Conservation (phyloP, 345 rosid species). For the Boechera divaricarpa region DNA sequence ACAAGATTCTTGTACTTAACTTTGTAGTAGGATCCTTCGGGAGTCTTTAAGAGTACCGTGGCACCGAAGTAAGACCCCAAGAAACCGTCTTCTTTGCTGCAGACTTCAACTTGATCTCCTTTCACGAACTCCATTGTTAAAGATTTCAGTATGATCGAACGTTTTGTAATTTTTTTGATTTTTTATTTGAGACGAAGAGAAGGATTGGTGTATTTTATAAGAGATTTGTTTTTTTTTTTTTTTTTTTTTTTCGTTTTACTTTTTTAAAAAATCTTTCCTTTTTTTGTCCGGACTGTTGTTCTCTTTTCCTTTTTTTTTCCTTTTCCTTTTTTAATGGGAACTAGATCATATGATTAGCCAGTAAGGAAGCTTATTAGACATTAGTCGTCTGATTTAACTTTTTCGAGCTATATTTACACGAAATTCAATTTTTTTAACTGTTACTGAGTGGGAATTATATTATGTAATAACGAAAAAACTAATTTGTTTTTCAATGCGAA, state of each 20-base stretch:
- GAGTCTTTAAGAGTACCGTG: background rate
- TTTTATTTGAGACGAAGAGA: background rate
- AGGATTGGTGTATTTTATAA: background rate
- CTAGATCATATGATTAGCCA: background rate
- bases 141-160: background rate
- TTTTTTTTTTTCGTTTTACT: background rate
- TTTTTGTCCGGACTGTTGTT: background rate
- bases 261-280: background rate
- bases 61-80: slow-evolving; percentile 40
- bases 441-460: background rate
- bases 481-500: background rate
- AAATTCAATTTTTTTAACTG: background rate
- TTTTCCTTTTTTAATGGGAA: background rate
- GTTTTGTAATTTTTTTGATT: background rate
- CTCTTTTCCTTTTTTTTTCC: background rate
- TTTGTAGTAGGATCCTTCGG: slow-evolving; percentile 2
- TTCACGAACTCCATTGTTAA: slow-evolving; percentile 24
- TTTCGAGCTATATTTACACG: background rate
- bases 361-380: background rate
- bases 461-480: background rate
- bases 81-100: slow-evolving; percentile 49
- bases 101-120: slow-evolving; percentile 39
- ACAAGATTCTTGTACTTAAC: slow-evolving; percentile 46
- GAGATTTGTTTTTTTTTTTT: background rate
- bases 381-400: background rate